phyloP scores from a whole-genome alignment of 2,329 filamentous ascomycete species.

The Fusarium sp. region DNA sequence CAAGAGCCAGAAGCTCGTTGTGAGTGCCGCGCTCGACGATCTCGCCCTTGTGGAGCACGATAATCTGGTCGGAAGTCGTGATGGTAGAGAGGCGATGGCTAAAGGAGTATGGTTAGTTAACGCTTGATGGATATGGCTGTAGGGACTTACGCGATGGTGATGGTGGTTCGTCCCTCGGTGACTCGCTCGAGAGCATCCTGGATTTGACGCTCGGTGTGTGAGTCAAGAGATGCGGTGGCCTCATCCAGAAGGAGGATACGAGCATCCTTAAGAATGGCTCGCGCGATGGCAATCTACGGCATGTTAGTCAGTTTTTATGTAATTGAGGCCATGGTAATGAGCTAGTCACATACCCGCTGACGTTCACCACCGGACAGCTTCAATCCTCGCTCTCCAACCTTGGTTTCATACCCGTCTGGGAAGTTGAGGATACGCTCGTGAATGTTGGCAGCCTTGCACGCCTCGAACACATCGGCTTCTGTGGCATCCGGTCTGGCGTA shows the following conservation, averaged over 20 bases:
- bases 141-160: slow-evolving; percentile 63
- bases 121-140: rapidly evolving
- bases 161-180: slow-evolving; percentile 65
- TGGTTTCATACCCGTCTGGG: slow-evolving; percentile 67
- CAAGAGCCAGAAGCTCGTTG: slow-evolving; percentile 59
- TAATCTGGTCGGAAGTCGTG: slow-evolving; percentile 67
- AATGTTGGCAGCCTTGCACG: slow-evolving; percentile 68
- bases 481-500: slow-evolving; percentile 66
- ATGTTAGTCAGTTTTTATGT: neutral
- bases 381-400: slow-evolving; percentile 67
- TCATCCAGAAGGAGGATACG: slow-evolving; percentile 81
- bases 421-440: slow-evolving; percentile 69
- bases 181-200: slow-evolving; percentile 67
- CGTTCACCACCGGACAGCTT: slow-evolving; percentile 73
- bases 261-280: slow-evolving; percentile 78
- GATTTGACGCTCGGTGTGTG: slow-evolving; percentile 71
- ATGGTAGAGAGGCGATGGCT: slow-evolving; percentile 72
- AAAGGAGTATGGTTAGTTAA: slow-evolving; percentile 8
- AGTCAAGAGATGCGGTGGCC: slow-evolving; percentile 78
- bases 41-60: slow-evolving; percentile 67
- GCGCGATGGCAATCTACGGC: slow-evolving; percentile 67
- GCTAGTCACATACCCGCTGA: slow-evolving; percentile 61
- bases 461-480: slow-evolving; percentile 65
- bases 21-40: slow-evolving; percentile 68
- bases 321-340: rapidly evolving